Base-by-base conservation (phyloP, 805 yeast genomes). In the Danielia reshetovae region DNA sequence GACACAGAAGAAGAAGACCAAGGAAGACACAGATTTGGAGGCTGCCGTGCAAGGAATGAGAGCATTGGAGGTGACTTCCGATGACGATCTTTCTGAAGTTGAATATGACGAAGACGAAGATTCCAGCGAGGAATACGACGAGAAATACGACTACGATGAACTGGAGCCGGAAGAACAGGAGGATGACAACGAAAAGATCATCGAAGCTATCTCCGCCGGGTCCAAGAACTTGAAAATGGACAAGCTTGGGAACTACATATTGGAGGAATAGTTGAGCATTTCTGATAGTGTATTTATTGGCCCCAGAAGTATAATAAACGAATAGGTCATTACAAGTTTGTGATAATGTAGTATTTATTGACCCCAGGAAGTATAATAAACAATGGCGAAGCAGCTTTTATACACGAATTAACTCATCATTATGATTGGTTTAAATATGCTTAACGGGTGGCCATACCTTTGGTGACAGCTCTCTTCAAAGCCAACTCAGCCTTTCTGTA, bases 391-490 rank as follows among this genome's bases (percentile, higher is more conserved):
- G n/a, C n/a, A 19, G 9, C 22, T 42, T 42, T 46, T 46, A 41
- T 44, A 46, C 47, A 46, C 40, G 34, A 35, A 42, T 46, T 41
- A 43, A 36, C 39, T 39, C 42, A 41, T 38, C 45, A 40, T 36
- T 38, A 27, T 18, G 21, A n/a, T n/a, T 7, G 7, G 31, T 26
- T 21, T 30, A 28, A 34, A 30, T 35, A 46, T 46, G 50, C 72
- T 81, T 83, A 85, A 80, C 96, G 96, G 71, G 96, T 79, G 59
- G 96, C 85, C 88, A 89, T 85, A 70, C 97, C 97, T 80, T 88
- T 90, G 79, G 96, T 90, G 70, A 90, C 97, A 65, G 90, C 96
- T 75, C 98, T 86, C 88, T 93, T 93, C 71, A 93, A 85, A 71
- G 88, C 82, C 70, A 93, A 87, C 81, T 93, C 97, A 65, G 98